phyloP scores from a whole-genome alignment of 2,329 filamentous ascomycete species.

The Parascedosporium putredinis region DNA sequence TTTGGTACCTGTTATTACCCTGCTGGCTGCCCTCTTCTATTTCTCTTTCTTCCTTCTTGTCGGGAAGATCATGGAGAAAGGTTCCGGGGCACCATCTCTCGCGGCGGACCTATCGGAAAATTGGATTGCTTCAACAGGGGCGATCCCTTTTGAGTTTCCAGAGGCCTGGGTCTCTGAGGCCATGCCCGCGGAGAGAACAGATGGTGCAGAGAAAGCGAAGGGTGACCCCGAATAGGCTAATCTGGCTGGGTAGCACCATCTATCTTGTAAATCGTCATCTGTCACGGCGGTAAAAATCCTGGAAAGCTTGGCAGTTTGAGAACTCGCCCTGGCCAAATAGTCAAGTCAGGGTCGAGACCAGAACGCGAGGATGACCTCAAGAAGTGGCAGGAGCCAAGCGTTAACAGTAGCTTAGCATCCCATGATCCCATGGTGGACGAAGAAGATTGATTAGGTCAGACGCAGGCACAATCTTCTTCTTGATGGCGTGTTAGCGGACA shows the following conservation, averaged over 20 bases:
- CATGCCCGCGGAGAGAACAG: background rate
- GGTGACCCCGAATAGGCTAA: background rate
- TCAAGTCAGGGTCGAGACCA: background rate
- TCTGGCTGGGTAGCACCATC: background rate
- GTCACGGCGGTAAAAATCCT: background rate
- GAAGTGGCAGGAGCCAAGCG: too few species aligned
- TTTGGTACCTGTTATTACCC: too few species aligned
- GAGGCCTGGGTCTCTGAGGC: background rate
- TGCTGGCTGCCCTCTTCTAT: too few species aligned
- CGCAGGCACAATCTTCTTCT: too few species aligned
- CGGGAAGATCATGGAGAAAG: conserved; percentile 2
- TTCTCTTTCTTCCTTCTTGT: background rate
- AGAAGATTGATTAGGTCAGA: too few species aligned
- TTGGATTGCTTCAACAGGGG: background rate
- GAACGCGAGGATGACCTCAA: background rate
- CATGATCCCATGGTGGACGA: too few species aligned
- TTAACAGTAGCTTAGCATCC: too few species aligned
- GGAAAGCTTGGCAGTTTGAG: conserved; percentile 1
- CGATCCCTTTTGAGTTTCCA: background rate
- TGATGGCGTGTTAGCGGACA: too few species aligned
- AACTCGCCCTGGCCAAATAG: background rate
- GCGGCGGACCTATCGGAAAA: background rate
- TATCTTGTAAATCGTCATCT: background rate
- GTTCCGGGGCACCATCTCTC: conserved; percentile 1
- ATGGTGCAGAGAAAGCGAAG: background rate